Evolutionary conservation across 2,329 filamentous ascomycete genomes (phyloP).

Genomic region (Ophiostoma novo-ulmi): DNA sequence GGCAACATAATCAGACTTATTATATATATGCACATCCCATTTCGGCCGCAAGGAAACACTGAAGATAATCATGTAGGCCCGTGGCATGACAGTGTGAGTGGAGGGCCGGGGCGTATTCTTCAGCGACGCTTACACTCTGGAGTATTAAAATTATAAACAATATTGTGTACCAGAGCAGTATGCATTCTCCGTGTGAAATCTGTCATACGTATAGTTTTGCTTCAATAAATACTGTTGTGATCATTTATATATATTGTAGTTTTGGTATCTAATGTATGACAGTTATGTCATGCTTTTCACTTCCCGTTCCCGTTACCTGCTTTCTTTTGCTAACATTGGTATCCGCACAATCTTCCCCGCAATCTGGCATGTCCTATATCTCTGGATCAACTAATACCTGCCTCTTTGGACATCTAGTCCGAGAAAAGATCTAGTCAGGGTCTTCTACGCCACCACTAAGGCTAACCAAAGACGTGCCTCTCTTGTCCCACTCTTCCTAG

Average conservation of each 20-base stretch:
- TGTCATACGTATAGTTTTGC: neutral
- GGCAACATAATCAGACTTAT: neutral
- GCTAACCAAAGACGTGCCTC: neutral
- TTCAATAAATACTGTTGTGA: no score
- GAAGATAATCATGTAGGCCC: slow-evolving; percentile 1
- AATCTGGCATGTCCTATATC: neutral
- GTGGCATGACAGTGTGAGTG: neutral
- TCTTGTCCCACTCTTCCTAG: neutral
- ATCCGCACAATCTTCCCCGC: neutral
- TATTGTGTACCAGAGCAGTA: neutral
- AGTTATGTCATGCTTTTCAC: neutral
- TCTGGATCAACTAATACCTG: neutral
- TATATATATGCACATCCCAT: slow-evolving; percentile 1
- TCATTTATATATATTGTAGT: no score
- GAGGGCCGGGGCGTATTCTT: neutral
- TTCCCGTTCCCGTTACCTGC: neutral
- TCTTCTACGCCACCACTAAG: neutral
- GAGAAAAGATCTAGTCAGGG: neutral
- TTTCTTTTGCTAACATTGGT: neutral
- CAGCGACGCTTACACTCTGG: neutral
- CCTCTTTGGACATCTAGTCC: neutral
- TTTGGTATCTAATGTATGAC: neutral
- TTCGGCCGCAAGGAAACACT: neutral
- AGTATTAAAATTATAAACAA: neutral
- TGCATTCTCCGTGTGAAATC: neutral